Evolutionary conservation across 2,329 filamentous ascomycete species (phyloP).

Genomic region (Fonsecaea multimorphosa): DNA sequence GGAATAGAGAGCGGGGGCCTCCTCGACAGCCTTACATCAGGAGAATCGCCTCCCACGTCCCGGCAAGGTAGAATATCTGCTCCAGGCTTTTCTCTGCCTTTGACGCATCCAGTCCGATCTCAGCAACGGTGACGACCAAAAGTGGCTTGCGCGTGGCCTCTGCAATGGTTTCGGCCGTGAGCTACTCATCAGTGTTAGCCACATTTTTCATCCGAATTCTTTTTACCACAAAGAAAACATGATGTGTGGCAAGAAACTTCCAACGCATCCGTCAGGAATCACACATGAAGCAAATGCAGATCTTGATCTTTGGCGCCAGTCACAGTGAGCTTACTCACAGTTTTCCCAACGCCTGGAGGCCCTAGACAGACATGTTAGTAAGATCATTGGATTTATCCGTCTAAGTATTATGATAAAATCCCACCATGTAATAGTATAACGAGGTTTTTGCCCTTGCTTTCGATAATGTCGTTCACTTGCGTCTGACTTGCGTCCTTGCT

Average conservation of each 20-base stretch:
- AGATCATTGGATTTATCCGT: neutral
- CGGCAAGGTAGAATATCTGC: neutral
- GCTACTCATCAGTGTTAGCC: neutral
- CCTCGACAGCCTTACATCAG: neutral
- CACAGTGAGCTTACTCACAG: neutral
- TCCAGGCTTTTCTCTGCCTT: constrained; percentile 2
- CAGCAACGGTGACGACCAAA: neutral
- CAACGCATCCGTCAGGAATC: neutral
- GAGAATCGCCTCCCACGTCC: neutral
- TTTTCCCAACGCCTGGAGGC: neutral
- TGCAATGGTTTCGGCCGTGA: neutral
- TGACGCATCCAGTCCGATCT: neutral
- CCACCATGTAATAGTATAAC: neutral
- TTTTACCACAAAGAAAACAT: neutral
- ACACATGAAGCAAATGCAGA: neutral
- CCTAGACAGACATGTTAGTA: neutral
- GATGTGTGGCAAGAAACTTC: neutral
- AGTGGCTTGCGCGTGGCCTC: neutral
- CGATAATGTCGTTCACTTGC: neutral
- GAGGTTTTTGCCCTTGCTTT: neutral
- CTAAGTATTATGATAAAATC: neutral
- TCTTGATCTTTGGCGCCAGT: neutral
- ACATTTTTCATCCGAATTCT: neutral
- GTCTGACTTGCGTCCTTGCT: neutral
- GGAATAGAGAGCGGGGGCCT: neutral